Evolutionary conservation across 176 grass and related monocot genomes (phyloP).

Genomic region (Sorghum bicolor): DNA sequence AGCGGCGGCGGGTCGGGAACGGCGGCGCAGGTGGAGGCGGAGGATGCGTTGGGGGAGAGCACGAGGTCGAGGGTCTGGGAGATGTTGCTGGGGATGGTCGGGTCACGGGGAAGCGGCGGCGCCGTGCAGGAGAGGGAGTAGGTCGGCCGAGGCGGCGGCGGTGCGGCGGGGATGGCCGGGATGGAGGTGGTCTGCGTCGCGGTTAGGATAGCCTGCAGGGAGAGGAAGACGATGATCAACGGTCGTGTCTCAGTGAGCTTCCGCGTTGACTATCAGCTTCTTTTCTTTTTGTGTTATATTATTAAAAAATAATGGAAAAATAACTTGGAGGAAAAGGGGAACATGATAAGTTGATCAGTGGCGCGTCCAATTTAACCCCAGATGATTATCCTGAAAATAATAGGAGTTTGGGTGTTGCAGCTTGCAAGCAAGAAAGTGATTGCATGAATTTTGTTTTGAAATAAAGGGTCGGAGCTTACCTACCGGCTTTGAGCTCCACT

Average conservation of each 20-base stretch:
- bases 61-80: slow-evolving; percentile 46
- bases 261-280: background rate
- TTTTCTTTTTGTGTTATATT: background rate
- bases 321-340: background rate
- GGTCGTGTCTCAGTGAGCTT: background rate
- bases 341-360: background rate
- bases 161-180: slow-evolving; percentile 18
- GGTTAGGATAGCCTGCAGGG: slow-evolving; percentile 39
- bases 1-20: slow-evolving; percentile 11
- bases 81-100: slow-evolving; percentile 42
- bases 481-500: slow-evolving; percentile 51
- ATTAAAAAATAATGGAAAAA: background rate
- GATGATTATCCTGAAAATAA: background rate
- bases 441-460: background rate
- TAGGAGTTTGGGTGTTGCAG: background rate
- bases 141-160: slow-evolving; percentile 24
- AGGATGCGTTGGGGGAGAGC: slow-evolving; percentile 16
- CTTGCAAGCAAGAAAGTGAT: background rate
- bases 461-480: slow-evolving; percentile 42
- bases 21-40: slow-evolving; percentile 13
- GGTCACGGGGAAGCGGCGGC: slow-evolving; percentile 38
- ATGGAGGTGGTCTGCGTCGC: slow-evolving; percentile 27
- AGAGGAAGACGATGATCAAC: background rate
- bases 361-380: background rate
- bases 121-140: slow-evolving; percentile 47